Percentiles rank a stretch among this genome's conserved stretches.
These are phyloP conservation scores for Pseudotsuga menziesii DNA, from an alignment of 75 land plant species.

Conservation along the genomic window DNA sequence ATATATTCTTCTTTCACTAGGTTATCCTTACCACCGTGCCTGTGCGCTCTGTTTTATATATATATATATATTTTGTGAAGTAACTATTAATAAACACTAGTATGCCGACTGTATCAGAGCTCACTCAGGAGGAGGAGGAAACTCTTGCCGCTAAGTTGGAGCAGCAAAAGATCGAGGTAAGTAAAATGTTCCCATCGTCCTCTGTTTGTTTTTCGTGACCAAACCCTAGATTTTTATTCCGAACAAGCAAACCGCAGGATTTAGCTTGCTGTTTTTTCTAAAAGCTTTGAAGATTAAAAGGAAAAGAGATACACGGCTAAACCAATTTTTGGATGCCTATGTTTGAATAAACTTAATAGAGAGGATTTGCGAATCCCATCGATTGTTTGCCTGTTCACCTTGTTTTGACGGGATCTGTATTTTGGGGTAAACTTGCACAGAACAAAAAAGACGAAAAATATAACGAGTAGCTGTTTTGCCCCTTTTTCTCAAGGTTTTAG, in stretches of 20 bases:
- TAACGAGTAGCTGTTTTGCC: too few relatives aligned
- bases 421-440: too few relatives aligned
- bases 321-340: background rate
- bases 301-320: background rate
- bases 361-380: too few relatives aligned
- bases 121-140: conserved; percentile 22
- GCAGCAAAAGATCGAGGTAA: conserved; percentile 26
- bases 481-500: too few relatives aligned
- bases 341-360: too few relatives aligned
- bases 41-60: background rate
- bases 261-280: background rate
- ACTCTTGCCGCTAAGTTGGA: conserved; percentile 42
- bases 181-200: background rate
- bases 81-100: background rate
- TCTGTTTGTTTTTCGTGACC: background rate
- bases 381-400: too few relatives aligned
- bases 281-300: background rate
- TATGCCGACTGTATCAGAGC: conserved; percentile 1
- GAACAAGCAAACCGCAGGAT: background rate
- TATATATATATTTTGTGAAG: background rate
- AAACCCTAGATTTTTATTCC: background rate
- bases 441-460: too few relatives aligned
- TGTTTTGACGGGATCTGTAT: too few relatives aligned
- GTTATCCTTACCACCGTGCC: background rate
- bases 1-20: background rate